A percentile compares a stretch with the other conserved stretches of the same genome.
phyloP scores from a whole-genome alignment of 306 rosid genomes.

The Rubus parviflorus region DNA sequence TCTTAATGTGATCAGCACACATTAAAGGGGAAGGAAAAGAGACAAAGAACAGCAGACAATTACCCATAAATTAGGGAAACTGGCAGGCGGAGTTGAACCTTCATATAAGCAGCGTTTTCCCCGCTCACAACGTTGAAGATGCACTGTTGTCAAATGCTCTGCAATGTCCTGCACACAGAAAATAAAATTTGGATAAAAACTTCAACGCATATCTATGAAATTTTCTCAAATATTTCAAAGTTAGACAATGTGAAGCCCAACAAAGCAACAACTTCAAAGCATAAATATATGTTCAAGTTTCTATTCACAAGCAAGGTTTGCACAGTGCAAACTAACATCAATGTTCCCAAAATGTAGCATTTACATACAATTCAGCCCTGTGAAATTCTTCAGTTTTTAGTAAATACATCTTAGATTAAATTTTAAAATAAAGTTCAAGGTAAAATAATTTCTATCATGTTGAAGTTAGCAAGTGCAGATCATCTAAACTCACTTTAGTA shows the following conservation, averaged over 20 bases:
- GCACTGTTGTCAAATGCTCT: conserved; percentile 83
- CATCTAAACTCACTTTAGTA: neutral
- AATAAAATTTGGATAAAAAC: neutral
- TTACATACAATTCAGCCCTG: neutral
- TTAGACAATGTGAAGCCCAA: conserved; percentile 5
- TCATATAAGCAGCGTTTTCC: conserved; percentile 96
- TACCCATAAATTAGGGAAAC: conserved; percentile 98
- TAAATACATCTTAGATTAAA: neutral
- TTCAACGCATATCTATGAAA: neutral
- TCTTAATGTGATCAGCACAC: neutral
- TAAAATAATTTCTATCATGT: neutral
- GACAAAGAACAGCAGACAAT: conserved; percentile 22
- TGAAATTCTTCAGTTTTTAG: neutral
- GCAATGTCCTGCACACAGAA: conserved; percentile 70
- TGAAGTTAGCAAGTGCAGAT: neutral
- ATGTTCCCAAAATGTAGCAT: conserved; percentile 5
- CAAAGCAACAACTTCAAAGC: conserved; percentile 14
- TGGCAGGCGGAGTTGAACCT: conserved; percentile 95
- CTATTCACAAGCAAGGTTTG: conserved; percentile 7
- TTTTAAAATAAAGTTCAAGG: neutral
- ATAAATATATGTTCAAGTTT: neutral
- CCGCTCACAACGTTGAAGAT: conserved; percentile 87
- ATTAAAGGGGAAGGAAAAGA: conserved; percentile 8
- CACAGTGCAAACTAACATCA: neutral
- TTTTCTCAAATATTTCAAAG: neutral